Evolutionary conservation across 495 filamentous ascomycete genomes (phyloP), one percentile per base, ranked within the genome.

Genomic region (Penicillium angulare): DNA sequence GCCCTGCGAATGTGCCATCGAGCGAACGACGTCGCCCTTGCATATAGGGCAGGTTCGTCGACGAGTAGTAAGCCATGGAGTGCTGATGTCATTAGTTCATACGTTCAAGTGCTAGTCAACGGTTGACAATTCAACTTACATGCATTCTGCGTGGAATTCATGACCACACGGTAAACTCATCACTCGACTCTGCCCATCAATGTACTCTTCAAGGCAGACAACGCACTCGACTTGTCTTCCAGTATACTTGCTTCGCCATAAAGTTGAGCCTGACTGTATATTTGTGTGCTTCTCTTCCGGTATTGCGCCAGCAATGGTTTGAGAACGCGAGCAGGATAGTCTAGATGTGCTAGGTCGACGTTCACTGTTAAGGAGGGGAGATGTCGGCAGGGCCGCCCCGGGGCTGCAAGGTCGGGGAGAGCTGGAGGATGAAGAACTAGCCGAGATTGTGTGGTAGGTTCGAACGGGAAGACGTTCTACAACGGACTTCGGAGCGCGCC

Each of bases 151-250:
- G 66, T 98, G 93, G 68, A 98, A 98, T 61, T 98, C 93, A 64
- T 98, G 93, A 18, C 93, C 93, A 70, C 93, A 98, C n/a, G 93
- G 93, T 43, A 98, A 73, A 56, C 89, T 96, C 93, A 98, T 98
- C 15, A 98, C 95, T 49, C 82, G 76, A 64, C 90, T 96, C 58
- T 97, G 84, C 23, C 93, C 92, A 66, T 97, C 95, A 15, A 96
- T 76, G 66, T 97, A 98, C 60, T 98, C 95, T 69, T 98, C 93
- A 42, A 97, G 74, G 55, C 93, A 98, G 20, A 98, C 92, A n/a
- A 96, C 93, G 63, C 93, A 98, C 66, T 97, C 93, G 1, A 88
- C 80, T 65, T 97, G 90, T 47, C 87, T 83, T 36, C 88, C 87
- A 64, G 85, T 92, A 59, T 95, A 95, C 55, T 88, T 88, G 50